phyloP scores from a whole-genome alignment of 108 stramenopile species.

The Craspedostauros australis region DNA sequence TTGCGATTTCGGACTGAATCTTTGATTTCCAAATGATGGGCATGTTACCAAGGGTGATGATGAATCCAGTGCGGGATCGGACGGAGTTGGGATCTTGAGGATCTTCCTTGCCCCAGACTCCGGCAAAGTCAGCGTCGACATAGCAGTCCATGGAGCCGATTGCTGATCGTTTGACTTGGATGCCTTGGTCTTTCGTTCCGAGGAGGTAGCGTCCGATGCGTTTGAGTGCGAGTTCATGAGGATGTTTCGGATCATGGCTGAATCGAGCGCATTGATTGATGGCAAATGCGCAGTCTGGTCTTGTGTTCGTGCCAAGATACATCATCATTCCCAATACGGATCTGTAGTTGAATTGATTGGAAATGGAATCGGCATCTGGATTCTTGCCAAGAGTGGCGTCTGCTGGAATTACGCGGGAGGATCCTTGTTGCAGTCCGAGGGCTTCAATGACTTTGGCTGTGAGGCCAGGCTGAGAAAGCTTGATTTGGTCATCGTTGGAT shows the following conservation, averaged over 20 bases:
- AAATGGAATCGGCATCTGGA: neutral
- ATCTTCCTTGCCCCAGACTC: conserved; percentile 28
- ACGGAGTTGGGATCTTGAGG: conserved; percentile 24
- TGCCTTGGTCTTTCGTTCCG: conserved; percentile 24
- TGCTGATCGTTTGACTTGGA: conserved; percentile 13
- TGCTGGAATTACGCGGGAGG: neutral
- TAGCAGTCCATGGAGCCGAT: conserved; percentile 27
- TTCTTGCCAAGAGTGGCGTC: neutral
- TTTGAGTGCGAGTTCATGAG: conserved; percentile 26
- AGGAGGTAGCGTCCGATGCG: conserved; percentile 33
- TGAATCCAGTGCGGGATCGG: conserved; percentile 22
- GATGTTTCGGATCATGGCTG: conserved; percentile 4
- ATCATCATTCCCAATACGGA: conserved; percentile 26
- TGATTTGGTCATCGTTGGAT: neutral
- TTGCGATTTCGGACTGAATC: conserved; percentile 38
- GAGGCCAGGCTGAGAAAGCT: conserved; percentile 19
- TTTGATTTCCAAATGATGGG: conserved; percentile 40
- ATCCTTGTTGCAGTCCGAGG: neutral
- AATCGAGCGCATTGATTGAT: conserved; percentile 23
- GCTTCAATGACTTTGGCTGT: conserved; percentile 6
- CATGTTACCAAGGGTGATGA: conserved; percentile 7
- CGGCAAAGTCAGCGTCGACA: conserved; percentile 47
- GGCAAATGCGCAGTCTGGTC: conserved; percentile 23
- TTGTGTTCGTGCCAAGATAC: conserved; percentile 15
- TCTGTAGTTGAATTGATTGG: conserved; percentile 18